Conservation (phyloP, 108 stramenopile genomes). For the Fragilaria radians region DNA sequence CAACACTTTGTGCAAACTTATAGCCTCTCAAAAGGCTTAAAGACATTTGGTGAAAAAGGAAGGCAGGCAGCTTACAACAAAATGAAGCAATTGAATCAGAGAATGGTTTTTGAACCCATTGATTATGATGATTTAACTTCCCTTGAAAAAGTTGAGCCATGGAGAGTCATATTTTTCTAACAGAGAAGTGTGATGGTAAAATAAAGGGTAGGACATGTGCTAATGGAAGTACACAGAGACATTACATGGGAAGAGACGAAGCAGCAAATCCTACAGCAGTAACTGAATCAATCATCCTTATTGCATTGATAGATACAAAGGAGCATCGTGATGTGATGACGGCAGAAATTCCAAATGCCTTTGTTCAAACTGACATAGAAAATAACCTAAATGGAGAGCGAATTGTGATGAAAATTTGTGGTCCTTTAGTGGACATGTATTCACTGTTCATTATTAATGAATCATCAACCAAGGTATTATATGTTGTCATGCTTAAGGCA, state of each 20-base stretch:
- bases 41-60: constrained; percentile 23
- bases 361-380: too few species aligned
- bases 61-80: constrained; percentile 16
- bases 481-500: too few species aligned
- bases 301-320: constrained; percentile 28
- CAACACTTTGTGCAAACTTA: not conserved
- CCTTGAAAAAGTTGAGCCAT: constrained; percentile 6
- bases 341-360: constrained; percentile 31
- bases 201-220: constrained; percentile 22
- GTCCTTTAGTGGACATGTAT: too few species aligned
- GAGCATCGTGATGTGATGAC: constrained; percentile 27
- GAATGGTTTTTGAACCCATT: constrained; percentile 14
- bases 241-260: constrained; percentile 19
- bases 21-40: constrained; percentile 8
- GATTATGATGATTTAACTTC: constrained; percentile 6
- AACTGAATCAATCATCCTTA: constrained; percentile 22
- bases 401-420: too few species aligned
- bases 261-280: constrained; percentile 20
- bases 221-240: constrained; percentile 25
- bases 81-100: constrained; percentile 26
- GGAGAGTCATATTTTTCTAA: constrained; percentile 23
- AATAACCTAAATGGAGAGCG: constrained; percentile 11
- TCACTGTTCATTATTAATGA: too few species aligned
- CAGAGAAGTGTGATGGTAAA: constrained; percentile 19
- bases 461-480: too few species aligned